Base-by-base conservation (phyloP, 805 yeast genomes). In the Kluyveromyces starmeri region DNA sequence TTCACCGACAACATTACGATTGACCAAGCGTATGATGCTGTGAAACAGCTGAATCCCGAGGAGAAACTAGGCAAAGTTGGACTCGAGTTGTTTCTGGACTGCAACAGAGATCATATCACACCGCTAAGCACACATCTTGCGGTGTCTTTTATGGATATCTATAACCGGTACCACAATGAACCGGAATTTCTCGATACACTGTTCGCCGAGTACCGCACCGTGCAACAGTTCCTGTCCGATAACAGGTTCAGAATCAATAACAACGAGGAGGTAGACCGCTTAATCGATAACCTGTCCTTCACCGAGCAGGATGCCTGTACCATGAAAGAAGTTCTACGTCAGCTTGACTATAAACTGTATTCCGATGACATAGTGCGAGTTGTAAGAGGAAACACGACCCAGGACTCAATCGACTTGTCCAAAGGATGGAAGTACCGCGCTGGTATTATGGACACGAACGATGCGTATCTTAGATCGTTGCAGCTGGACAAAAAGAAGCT, bases 341-440 rank as follows among this genome's bases (percentile, higher is more conserved):
- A 40, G n/a, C 33, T 54, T 15, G 45, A 53, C 8, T 55, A 55
- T 35, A 38, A 44, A n/a, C 44, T 55, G 12, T 35, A 20, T 19
- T 47, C 58, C 2, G 50, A 53, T 30, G 58, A 53, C 23, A 43
- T 43, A n/a, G 55, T 55, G 2, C 48, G 58, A 32, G 48, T 53
- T 8, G 46, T 47, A 8, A 42, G 48, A 27, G 58, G 61, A 7
- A 43, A 40, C 5, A 46, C 41, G 12, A 43, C 45, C 4, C 23
- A 32, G 20, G 60, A 55, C 36, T 51, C 50, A 19, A 27, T 55
- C 7, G 55, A 51, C 7, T 35, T 53, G 7, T 47, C 58, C n/a
- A 47, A 53, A 27, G 61, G 60, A 7, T 53, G 58, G 58, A 53
- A 47, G 29, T 48, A 43, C 10, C 42, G 46, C 5, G 41, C 43